Evolutionary conservation across 164 flowering plant genomes (phyloP).

Genomic region (Umbilicus rupestris): DNA sequence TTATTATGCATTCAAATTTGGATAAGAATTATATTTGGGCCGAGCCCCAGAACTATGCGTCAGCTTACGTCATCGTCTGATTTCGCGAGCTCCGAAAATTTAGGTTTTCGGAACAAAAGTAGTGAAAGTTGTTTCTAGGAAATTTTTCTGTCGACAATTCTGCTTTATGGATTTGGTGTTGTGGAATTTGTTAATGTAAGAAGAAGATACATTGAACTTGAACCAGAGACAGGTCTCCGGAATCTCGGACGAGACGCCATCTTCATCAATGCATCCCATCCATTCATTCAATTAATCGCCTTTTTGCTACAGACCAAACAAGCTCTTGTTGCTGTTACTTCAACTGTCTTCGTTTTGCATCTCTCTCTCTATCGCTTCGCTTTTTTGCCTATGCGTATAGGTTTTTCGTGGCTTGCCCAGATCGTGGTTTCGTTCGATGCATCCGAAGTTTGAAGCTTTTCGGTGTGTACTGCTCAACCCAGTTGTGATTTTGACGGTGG

Average conservation of each 20-base stretch:
- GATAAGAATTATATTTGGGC: too few relatives aligned
- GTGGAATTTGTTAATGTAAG: too few relatives aligned
- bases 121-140: too few relatives aligned
- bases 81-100: too few relatives aligned
- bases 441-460: not conserved
- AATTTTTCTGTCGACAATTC: too few relatives aligned
- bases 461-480: not conserved
- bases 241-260: not conserved
- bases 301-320: constrained; percentile 1
- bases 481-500: not conserved
- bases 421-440: not conserved
- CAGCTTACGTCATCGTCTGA: too few relatives aligned
- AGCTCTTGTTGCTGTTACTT: not conserved
- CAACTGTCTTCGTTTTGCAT: not conserved
- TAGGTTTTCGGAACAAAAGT: too few relatives aligned
- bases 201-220: constrained; percentile 2
- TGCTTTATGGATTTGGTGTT: too few relatives aligned
- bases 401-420: not conserved
- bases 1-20: too few relatives aligned
- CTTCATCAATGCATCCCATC: not conserved
- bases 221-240: not conserved
- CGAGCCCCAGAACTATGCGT: too few relatives aligned
- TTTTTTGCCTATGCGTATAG: not conserved
- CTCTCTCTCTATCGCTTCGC: not conserved
- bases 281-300: not conserved